These are phyloP conservation scores for Boletus coccyginus DNA, from an alignment of 768 basidiomycete species.

Conservation along the genomic window DNA sequence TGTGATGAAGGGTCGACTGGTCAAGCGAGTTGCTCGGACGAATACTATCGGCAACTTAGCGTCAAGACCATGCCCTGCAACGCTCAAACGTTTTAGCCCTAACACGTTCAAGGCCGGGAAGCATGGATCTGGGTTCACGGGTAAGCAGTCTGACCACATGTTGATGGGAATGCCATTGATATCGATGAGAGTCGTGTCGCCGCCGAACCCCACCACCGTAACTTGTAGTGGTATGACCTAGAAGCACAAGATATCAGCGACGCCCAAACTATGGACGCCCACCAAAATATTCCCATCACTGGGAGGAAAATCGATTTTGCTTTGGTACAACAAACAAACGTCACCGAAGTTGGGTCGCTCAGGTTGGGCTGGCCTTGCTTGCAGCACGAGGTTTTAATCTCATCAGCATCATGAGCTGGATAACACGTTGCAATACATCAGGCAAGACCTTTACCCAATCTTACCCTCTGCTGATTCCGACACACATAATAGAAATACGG, in stretches of 20 bases:
- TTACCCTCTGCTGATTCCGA: not conserved
- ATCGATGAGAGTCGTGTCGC: not conserved
- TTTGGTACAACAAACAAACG: not conserved
- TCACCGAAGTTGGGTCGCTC: not conserved
- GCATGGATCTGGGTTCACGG: not conserved
- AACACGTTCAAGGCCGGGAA: constrained; percentile 10
- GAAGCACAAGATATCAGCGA: not conserved
- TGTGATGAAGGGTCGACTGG: not conserved
- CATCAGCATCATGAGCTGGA: not conserved
- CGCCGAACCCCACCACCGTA: not conserved
- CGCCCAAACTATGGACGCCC: not conserved
- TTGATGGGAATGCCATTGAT: constrained; percentile 1
- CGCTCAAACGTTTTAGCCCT: not conserved
- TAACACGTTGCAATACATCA: constrained; percentile 14
- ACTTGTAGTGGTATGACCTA: not conserved
- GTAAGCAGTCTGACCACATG: constrained; percentile 1
- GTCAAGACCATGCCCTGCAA: not conserved
- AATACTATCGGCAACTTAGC: not conserved
- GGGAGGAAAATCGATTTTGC: not conserved
- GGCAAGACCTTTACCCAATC: constrained; percentile 5
- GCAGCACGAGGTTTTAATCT: constrained; percentile 18
- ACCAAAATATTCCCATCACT: not conserved
- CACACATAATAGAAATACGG: constrained; percentile 1
- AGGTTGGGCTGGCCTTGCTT: constrained; percentile 10
- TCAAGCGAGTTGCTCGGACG: not conserved